Evolutionary conservation across 2,329 filamentous ascomycete species (phyloP), one percentile per base, ranked within the genome.

Genomic region (Lachnum nothofagi): DNA sequence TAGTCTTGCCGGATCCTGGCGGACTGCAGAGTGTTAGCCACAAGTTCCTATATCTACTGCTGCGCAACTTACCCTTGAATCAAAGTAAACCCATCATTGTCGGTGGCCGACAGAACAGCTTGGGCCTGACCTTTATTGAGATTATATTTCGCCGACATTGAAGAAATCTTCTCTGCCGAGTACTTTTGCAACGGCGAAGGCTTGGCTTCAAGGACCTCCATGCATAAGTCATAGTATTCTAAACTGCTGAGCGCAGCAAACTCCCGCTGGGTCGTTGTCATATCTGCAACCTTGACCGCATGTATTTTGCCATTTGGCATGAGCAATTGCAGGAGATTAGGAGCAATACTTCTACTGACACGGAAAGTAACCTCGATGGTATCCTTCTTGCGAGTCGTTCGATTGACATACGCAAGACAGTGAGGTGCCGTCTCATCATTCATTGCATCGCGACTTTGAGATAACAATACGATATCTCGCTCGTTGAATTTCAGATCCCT

Each of bases 1-100:
- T 98, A 0, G 93, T 98, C 72, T 98, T 98, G 63, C 91, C 93
- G 3, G 93, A 96, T 67, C 93, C 93, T 1, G 93, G 93, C 43
- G 93, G 93, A 47, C 88, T 85, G 48, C 41, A 59, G 3, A 56
- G 66, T 69, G 44, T 54, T 52, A 53, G 49, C 51, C 39, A 34
- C 29, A n/a, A 5, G 12, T 43, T n/a, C 17, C 27, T 16, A 40
- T 20, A 35, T 42, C 19, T 14, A n/a, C 23, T 43, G 19, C 4
- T 6, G 20, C 5, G 19, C 12, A 42, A 62, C 73, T 65, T 74
- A 84, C 80, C 86, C 93, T 70, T 98, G 93, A 59, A 98, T 90
- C 52, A 98, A 74, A 3, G 93, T 97, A 64, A 98, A 98, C 0
- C 89, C 94, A 68, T 97, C 93, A 59, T 98, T 98, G 62, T 95